Conservation (phyloP, 371 early-diverging fungal genomes). For the Scutellospora calospora region DNA sequence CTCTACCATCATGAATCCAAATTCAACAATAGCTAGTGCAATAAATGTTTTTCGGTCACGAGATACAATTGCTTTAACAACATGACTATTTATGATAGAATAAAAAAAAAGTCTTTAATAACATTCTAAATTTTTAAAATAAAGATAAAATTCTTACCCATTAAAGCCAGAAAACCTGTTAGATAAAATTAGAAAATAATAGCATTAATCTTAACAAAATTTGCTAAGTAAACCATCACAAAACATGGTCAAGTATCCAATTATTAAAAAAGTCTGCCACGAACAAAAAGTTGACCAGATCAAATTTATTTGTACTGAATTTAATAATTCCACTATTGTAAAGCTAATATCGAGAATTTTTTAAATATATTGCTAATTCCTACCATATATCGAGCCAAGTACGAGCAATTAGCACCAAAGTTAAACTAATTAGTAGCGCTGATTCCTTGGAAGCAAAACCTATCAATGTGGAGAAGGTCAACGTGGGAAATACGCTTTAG, state of each 20-base stretch:
- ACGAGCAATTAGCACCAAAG: conserved; percentile 71
- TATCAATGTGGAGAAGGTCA: conserved; percentile 35
- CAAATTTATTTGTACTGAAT: too few species aligned
- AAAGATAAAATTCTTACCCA: conserved; percentile 55
- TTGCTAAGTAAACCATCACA: too few species aligned
- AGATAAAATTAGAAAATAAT: neutral
- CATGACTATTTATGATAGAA: conserved; percentile 51
- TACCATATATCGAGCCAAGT: conserved; percentile 79
- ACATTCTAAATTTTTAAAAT: neutral
- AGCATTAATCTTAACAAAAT: too few species aligned
- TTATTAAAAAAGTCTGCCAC: too few species aligned
- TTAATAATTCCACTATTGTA: too few species aligned
- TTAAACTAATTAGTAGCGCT: conserved; percentile 68
- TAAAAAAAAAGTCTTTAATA: neutral
- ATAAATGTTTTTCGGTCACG: conserved; percentile 71
- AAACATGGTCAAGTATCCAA: too few species aligned
- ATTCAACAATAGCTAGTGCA: conserved; percentile 69
- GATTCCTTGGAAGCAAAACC: conserved; percentile 72
- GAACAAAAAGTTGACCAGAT: too few species aligned
- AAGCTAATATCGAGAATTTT: too few species aligned
- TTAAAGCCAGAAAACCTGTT: conserved; percentile 75
- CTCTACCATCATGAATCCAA: conserved; percentile 79
- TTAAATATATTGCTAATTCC: neutral
- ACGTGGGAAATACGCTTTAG: conserved; percentile 13
- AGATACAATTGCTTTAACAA: conserved; percentile 79